Base-by-base conservation (phyloP, 495 filamentous ascomycete genomes). In the Penicillium alfredii region DNA sequence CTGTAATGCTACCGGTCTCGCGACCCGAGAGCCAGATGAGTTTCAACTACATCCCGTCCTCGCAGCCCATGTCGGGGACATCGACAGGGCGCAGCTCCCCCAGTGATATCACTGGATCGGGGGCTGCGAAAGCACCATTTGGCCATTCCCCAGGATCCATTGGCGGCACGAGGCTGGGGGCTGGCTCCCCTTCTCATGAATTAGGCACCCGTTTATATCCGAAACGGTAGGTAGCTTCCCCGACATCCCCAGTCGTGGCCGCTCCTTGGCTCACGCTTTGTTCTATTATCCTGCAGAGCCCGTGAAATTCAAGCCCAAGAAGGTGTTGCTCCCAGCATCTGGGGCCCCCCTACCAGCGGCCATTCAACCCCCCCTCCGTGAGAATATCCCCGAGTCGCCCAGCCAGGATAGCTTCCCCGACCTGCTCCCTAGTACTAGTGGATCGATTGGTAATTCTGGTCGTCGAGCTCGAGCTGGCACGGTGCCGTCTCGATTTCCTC, bases 251-350 rank as follows among this genome's bases (percentile, higher is more conserved):
- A 19, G 17, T 26, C 18, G 16, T 16, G 4, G 8, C 21, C 15
- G 18, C 16, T 9, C 13, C 13, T 20, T 24, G 26, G 32, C 55
- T 62, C 30, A 56, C 42, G 18, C 10, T 17, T 25, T 16, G 12
- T 20, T 28, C 28, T 8, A 32, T 21, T 14, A 47, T 23, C 10
- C 28, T 33, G 33, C 52, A 94, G 90, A 44, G 88, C 93, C 25
- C 77, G 92, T 61, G 92, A 98, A 58, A 95, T 97, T 44, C 93
- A 97, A 67, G 88, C 88, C 23, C 88, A 97, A 66, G 93, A 97
- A 72, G 89, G 88, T 26, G 61, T 93, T 42, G 80, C 81, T 45
- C 73, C 86, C 33, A 87, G 84, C 57, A 78, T 89, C 17, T 97
- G 93, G 92, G 90, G 88, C 18, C 89, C 92, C 24, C 92, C 92